phyloP scores from a whole-genome alignment of 306 rosid species.

The Cicer cuneatum region DNA sequence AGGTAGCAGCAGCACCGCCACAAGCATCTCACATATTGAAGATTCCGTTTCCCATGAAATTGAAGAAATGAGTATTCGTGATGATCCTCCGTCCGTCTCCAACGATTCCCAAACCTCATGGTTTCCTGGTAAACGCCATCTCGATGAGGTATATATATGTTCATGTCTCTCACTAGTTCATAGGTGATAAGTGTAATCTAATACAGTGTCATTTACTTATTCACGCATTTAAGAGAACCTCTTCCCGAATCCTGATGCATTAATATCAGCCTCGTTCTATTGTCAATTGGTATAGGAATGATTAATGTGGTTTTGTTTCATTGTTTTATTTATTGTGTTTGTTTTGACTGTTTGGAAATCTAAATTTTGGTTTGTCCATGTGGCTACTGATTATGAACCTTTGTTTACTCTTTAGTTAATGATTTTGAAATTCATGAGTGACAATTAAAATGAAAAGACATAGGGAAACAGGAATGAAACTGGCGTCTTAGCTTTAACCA shows the following conservation, averaged over 20 bases:
- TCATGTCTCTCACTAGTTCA: too few relatives aligned
- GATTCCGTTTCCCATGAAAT: slow-evolving; percentile 58
- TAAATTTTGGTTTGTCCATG: slow-evolving; percentile 16
- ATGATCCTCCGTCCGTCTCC: slow-evolving; percentile 34
- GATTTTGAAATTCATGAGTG: slow-evolving; percentile 1
- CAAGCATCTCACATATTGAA: slow-evolving; percentile 56
- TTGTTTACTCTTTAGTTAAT: background rate
- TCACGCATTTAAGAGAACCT: background rate
- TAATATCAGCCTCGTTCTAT: background rate
- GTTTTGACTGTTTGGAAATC: background rate
- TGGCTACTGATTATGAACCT: background rate
- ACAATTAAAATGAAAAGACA: background rate
- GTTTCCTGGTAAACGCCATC: slow-evolving; percentile 67
- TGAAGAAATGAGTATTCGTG: slow-evolving; percentile 55
- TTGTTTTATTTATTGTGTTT: background rate
- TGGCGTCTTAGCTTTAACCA: background rate
- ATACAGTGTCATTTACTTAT: background rate
- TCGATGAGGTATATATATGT: slow-evolving; percentile 66
- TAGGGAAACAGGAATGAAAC: background rate
- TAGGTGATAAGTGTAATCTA: background rate
- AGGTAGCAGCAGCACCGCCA: slow-evolving; percentile 66
- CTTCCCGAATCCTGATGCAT: background rate
- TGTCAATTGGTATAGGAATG: background rate
- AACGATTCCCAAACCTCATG: slow-evolving; percentile 51
- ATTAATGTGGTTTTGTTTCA: background rate